A percentile compares a stretch with the other conserved stretches of the same genome.
phyloP scores from a whole-genome alignment of 2,329 filamentous ascomycete genomes.

The Zasmidium citrigriseum region DNA sequence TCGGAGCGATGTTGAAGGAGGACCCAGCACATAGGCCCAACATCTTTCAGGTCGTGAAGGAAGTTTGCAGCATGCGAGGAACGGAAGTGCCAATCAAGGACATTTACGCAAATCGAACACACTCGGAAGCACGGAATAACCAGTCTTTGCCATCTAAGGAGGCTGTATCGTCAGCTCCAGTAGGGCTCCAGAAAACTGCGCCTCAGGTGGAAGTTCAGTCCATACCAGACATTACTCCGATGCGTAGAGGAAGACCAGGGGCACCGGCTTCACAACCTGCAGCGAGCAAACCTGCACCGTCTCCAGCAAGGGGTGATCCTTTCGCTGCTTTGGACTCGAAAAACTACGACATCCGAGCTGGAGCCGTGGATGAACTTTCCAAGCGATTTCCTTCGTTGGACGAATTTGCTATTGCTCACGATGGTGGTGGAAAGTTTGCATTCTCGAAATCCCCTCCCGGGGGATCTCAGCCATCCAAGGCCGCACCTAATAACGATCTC shows the following conservation, averaged over 20 bases:
- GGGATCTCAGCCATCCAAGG: constrained; percentile 31
- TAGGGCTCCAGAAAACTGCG: constrained; percentile 82
- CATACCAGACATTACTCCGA: constrained; percentile 88
- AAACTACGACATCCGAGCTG: constrained; percentile 47
- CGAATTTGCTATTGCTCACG: constrained; percentile 87
- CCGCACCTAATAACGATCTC: constrained; percentile 53
- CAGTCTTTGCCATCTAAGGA: constrained; percentile 62
- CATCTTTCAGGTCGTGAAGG: constrained; percentile 88
- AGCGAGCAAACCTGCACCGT: constrained; percentile 59
- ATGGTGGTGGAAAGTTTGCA: constrained; percentile 41
- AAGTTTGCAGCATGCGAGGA: constrained; percentile 86
- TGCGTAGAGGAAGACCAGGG: constrained; percentile 81
- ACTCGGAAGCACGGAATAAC: constrained; percentile 63
- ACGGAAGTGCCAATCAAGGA: constrained; percentile 83
- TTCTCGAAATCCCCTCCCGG: constrained; percentile 13
- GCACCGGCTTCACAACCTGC: constrained; percentile 46
- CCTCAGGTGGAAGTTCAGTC: constrained; percentile 68
- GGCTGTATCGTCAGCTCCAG: constrained; percentile 38
- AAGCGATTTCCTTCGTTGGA: constrained; percentile 86
- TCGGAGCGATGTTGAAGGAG: constrained; percentile 90
- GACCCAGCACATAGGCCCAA: constrained; percentile 78
- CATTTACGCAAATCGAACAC: constrained; percentile 58
- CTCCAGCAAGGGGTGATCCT: constrained; percentile 77
- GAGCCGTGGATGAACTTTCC: constrained; percentile 75
- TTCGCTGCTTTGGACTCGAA: constrained; percentile 85